Percentiles rank a stretch among this genome's conserved stretches.
Conservation (phyloP, 164 flowering plant species). For the Umbilicus rupestris region DNA sequence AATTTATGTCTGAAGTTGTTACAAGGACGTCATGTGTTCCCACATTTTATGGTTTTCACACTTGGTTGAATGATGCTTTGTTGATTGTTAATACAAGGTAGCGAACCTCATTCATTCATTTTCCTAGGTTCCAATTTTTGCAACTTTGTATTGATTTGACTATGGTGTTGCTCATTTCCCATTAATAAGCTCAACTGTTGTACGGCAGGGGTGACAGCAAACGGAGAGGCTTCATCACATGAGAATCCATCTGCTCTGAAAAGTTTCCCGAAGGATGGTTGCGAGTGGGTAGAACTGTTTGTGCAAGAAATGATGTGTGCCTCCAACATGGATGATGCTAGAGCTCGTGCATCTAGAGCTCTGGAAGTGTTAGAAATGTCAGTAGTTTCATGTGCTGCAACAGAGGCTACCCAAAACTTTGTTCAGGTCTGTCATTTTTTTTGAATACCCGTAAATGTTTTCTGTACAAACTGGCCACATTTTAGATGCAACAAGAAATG, state of each 20-base stretch:
- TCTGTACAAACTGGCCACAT: neutral
- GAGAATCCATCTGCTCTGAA: constrained; percentile 17
- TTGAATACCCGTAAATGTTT: neutral
- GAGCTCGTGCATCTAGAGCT: constrained; percentile 51
- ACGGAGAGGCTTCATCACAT: constrained; percentile 19
- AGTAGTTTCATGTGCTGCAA: constrained; percentile 31
- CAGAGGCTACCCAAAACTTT: constrained; percentile 37
- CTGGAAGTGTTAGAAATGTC: constrained; percentile 66
- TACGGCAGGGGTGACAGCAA: constrained; percentile 7
- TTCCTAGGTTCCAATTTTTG: neutral
- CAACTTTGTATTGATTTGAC: neutral
- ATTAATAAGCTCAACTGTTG: neutral
- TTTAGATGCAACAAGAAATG: too few species aligned
- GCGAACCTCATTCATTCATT: neutral
- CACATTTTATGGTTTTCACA: neutral
- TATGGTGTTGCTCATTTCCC: neutral
- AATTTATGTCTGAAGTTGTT: neutral
- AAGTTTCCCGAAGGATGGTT: constrained; percentile 46
- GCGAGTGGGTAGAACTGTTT: constrained; percentile 77
- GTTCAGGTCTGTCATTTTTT: constrained; percentile 30
- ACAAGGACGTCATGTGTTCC: neutral
- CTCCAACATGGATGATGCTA: constrained; percentile 65
- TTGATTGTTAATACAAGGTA: neutral
- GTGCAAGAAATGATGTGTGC: constrained; percentile 75
- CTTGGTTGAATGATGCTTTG: too few species aligned